Evolutionary conservation across 2,329 filamentous ascomycete species (phyloP).

Genomic region (Exophiala sp.): DNA sequence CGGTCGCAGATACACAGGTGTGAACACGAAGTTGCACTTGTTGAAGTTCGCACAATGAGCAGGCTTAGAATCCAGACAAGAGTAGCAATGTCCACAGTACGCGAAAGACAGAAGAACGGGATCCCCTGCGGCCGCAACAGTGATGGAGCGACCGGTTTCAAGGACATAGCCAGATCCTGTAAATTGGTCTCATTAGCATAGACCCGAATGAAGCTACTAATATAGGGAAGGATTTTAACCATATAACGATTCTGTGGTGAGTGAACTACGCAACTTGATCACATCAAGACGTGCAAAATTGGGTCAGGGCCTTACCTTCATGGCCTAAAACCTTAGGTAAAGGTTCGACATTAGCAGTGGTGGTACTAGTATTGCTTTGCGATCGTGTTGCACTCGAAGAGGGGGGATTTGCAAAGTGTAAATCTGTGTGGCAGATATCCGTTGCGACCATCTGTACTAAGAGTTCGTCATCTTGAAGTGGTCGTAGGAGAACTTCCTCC

Average conservation of each 20-base stretch:
- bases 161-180: neutral
- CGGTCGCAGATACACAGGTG: no score
- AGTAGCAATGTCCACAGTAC: neutral
- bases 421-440: neutral
- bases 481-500: neutral
- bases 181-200: no score
- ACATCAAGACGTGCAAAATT: no score
- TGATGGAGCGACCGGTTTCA: neutral
- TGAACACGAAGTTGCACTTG: neutral
- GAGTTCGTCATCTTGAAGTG: neutral
- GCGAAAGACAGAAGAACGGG: neutral
- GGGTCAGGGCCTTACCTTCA: neutral
- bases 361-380: no score
- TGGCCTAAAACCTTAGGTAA: neutral
- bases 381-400: neutral
- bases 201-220: no score
- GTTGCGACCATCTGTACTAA: neutral
- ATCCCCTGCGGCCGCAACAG: neutral
- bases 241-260: no score
- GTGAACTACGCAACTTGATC: no score
- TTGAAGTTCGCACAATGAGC: neutral
- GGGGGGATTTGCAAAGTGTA: neutral
- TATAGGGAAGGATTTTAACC: no score
- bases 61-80: neutral
- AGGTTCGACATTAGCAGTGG: neutral